These are phyloP conservation scores for Agrocybe praecox DNA, from an alignment of 768 basidiomycete species.

Conservation along the genomic window DNA sequence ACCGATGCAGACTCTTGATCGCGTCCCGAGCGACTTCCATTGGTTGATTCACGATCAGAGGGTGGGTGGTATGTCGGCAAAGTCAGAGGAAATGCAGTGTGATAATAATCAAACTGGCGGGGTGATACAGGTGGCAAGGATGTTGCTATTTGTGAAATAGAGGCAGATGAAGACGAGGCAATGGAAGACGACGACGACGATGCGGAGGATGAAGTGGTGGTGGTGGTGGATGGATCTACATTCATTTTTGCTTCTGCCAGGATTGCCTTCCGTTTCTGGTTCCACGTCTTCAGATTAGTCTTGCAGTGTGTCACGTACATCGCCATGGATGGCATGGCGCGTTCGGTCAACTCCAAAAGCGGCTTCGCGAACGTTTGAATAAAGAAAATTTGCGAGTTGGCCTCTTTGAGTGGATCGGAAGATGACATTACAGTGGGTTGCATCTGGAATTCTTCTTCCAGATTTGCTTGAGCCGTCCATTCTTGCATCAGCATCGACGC, in stretches of 20 bases:
- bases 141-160: constrained; percentile 3
- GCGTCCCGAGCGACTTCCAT: background rate
- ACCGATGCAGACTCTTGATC: constrained; percentile 4
- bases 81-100: constrained; percentile 31
- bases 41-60: background rate
- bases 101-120: constrained; percentile 17
- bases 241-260: constrained; percentile 19
- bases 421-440: constrained; percentile 57
- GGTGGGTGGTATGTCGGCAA: constrained; percentile 24
- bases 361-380: constrained; percentile 83
- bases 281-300: constrained; percentile 74
- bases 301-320: constrained; percentile 68
- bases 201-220: constrained; percentile 31
- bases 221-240: background rate
- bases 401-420: constrained; percentile 59
- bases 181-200: constrained; percentile 42
- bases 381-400: constrained; percentile 87
- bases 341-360: constrained; percentile 73
- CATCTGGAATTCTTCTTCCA: constrained; percentile 80
- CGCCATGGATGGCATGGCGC: constrained; percentile 75
- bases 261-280: constrained; percentile 45
- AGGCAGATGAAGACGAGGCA: constrained; percentile 6
- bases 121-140: constrained; percentile 16
- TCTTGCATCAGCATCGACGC: constrained; percentile 85
- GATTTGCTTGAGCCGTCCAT: constrained; percentile 87